phyloP scores from a whole-genome alignment of 2,329 filamentous ascomycete species.

The Ophiostoma tasmaniense region DNA sequence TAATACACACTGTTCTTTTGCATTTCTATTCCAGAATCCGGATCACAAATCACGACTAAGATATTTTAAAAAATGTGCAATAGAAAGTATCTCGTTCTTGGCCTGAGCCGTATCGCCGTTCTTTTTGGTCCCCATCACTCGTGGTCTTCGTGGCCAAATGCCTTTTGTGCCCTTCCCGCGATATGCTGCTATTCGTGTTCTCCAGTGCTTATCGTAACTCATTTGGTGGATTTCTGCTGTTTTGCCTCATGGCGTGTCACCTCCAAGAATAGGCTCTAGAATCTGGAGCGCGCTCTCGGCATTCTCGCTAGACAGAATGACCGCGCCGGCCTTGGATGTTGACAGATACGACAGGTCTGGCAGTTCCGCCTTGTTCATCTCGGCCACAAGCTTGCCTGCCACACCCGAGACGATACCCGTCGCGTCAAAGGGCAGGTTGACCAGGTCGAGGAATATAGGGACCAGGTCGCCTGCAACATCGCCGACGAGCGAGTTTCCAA shows the following conservation, averaged over 20 bases:
- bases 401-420: constrained; percentile 95
- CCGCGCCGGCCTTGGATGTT: constrained; percentile 79
- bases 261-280: constrained; percentile 43
- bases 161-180: neutral
- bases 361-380: constrained; percentile 47
- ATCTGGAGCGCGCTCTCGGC: constrained; percentile 65
- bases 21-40: neutral
- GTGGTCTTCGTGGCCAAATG: neutral
- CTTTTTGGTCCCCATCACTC: neutral
- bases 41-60: neutral
- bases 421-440: constrained; percentile 71
- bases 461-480: constrained; percentile 63
- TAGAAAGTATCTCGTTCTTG: neutral
- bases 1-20: neutral
- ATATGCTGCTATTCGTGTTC: too few species aligned
- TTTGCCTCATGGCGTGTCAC: neutral
- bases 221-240: neutral
- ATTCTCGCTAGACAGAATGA: constrained; percentile 72
- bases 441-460: constrained; percentile 82
- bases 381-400: constrained; percentile 70
- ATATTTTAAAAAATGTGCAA: neutral
- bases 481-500: constrained; percentile 67
- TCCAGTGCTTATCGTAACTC: neutral
- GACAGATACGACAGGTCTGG: constrained; percentile 86
- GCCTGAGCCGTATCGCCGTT: neutral